Conservation (phyloP, 352 stramenopile species). For the Pythium vanterpoolii region DNA sequence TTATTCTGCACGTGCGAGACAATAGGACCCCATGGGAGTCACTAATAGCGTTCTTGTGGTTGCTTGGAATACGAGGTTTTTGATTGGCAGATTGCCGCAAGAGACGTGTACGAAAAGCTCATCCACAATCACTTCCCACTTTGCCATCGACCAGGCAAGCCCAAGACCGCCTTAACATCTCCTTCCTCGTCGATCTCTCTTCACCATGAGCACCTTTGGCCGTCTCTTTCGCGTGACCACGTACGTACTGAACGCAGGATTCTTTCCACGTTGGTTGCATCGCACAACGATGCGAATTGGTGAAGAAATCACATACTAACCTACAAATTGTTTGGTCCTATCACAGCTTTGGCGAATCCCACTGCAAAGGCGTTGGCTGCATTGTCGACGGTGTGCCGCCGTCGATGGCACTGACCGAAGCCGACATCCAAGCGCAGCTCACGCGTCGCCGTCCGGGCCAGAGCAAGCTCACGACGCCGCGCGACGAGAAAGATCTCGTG, state of each 20-base stretch:
- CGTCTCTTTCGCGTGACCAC: constrained; percentile 98
- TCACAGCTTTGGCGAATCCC: constrained; percentile 95
- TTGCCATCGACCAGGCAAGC: constrained; percentile 11
- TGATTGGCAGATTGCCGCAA: constrained; percentile 14
- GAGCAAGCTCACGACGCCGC: constrained; percentile 97
- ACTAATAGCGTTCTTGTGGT: constrained; percentile 19
- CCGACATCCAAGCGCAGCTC: constrained; percentile 97
- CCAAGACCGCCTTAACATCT: neutral
- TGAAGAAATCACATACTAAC: constrained; percentile 3
- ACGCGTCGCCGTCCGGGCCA: constrained; percentile 96
- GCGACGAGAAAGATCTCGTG: constrained; percentile 96
- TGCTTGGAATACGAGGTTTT: neutral
- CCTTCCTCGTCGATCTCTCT: neutral
- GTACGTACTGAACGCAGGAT: constrained; percentile 21
- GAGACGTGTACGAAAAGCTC: neutral
- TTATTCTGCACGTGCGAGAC: neutral
- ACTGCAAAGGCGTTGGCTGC: constrained; percentile 97
- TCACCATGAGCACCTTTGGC: constrained; percentile 93
- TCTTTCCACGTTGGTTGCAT: neutral
- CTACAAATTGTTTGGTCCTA: neutral
- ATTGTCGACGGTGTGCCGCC: constrained; percentile 97
- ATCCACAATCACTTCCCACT: constrained; percentile 22
- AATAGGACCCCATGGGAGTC: neutral
- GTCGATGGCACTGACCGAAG: constrained; percentile 92
- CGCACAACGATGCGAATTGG: neutral